These are phyloP conservation scores for Microbotryomycetes sp. DNA, from an alignment of 1,284 basidiomycete species.

Conservation along the genomic window DNA sequence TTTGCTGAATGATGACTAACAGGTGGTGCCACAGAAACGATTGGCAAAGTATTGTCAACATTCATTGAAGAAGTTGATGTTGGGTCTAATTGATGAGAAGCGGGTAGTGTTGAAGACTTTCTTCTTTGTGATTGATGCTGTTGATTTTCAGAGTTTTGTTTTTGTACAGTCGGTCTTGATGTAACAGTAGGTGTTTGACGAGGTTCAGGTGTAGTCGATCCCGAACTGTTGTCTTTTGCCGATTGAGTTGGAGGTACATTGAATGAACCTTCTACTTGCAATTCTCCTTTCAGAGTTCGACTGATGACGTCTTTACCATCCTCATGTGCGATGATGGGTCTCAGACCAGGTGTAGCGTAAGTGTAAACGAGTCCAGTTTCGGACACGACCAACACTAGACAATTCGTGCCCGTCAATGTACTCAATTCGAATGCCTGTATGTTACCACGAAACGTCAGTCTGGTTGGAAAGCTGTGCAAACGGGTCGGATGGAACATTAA, in stretches of 20 bases:
- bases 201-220: not conserved
- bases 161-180: no score
- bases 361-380: conserved; percentile 81
- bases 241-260: not conserved
- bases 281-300: conserved; percentile 18
- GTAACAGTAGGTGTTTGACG: not conserved
- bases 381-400: conserved; percentile 90
- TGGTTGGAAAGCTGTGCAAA: not conserved
- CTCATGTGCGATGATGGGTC: conserved; percentile 15
- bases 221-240: not conserved
- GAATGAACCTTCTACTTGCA: conserved; percentile 1
- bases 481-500: conserved; percentile 46
- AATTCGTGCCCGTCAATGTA: conserved; percentile 94
- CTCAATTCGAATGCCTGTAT: conserved; percentile 92
- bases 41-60: not conserved
- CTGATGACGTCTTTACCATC: conserved; percentile 21
- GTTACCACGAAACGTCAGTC: conserved; percentile 3
- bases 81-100: not conserved
- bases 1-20: not conserved
- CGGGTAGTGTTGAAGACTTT: not conserved
- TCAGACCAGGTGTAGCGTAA: conserved; percentile 26
- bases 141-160: no score
- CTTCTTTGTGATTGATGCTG: not conserved
- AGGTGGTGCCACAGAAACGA: not conserved
- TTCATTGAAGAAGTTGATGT: not conserved